phyloP scores from a whole-genome alignment of 208 protist species.

The Wallacemonas sp. region DNA sequence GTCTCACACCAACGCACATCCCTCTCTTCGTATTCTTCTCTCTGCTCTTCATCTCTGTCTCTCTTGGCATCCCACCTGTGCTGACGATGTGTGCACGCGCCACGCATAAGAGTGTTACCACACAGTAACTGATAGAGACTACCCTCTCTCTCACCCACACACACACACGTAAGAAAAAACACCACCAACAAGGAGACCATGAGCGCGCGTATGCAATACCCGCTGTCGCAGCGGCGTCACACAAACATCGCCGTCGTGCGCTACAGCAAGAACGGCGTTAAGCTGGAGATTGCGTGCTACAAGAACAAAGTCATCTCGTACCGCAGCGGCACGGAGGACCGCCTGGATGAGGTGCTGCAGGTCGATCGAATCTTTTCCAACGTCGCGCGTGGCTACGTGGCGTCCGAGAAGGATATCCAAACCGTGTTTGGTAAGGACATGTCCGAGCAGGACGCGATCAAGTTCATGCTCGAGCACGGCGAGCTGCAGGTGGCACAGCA shows the following conservation, averaged over 20 bases:
- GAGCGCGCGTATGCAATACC: conserved; percentile 86
- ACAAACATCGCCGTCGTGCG: conserved; percentile 90
- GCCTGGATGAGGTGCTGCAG: conserved; percentile 91
- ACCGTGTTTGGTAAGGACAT: conserved; percentile 60
- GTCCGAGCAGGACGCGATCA: conserved; percentile 73
- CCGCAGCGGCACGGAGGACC: conserved; percentile 76
- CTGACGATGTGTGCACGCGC: no score
- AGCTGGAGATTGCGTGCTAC: conserved; percentile 91
- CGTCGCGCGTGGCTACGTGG: conserved; percentile 75
- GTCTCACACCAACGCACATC: no score
- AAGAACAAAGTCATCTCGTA: conserved; percentile 94
- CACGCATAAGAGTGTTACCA: no score
- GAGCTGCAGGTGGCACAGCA: conserved; percentile 97
- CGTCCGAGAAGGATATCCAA: conserved; percentile 82
- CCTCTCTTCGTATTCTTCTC: conserved; percentile 7
- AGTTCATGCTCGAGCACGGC: conserved; percentile 95
- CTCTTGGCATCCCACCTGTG: no score
- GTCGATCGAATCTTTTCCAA: conserved; percentile 91
- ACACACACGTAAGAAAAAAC: background rate
- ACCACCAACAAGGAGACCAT: no score
- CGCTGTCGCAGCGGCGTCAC: conserved; percentile 88
- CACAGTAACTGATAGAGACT: no score
- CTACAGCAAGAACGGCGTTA: conserved; percentile 78
- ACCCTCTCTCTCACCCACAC: no score
- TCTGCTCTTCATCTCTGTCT: background rate